Base-by-base conservation (phyloP, 208 protist species). In the Balamuthia mandrillaris region DNA sequence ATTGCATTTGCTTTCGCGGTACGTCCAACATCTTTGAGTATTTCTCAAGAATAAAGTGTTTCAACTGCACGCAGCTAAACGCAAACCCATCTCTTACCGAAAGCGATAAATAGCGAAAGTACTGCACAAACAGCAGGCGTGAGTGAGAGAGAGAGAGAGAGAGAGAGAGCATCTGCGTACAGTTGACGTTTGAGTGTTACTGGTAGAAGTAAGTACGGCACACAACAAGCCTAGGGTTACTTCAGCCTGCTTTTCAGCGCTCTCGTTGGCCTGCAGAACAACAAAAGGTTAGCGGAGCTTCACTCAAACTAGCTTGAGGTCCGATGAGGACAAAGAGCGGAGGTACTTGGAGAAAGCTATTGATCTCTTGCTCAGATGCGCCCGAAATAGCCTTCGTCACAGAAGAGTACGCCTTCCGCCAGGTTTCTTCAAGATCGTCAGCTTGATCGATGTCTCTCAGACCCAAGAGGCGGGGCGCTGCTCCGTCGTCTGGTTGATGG, bases 21-120 rank as follows among this genome's bases (percentile, higher is more conserved):
- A n/a, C 4, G 18, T 91, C 89, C 33, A 52, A 44, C n/a, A 91
- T n/a, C 31, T 91, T 91, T 35, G 87, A 63, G 66, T 86, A 91
- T 18, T 89, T 86, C 10, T 91, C 81, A 0, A 63, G 54, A 7
- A 87, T 68, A 16, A 91, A n/a, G 9, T 60, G 44, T 14, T 91
- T 88, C 31, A 91, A 41, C 35, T 90, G 61, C 24, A 14, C 16
- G 27, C 52, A 68, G 39, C 75, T 83, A 16, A 79, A 61, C 27
- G 39, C 27, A 18, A 70, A 84, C 29, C 61, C 60, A 51, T 91
- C 83, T n/a, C 84, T 74, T 1, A 70, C 60, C 24, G 37, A 42
- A 3, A 89, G 44, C 14, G 54, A 82, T 7, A 91, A 41, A 16
- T 52, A 79, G 29, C 79, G 81, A 33, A 56, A 90, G n/a, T 85